Base-by-base conservation (phyloP, 768 basidiomycete genomes). In the Tremella fuciformis region DNA sequence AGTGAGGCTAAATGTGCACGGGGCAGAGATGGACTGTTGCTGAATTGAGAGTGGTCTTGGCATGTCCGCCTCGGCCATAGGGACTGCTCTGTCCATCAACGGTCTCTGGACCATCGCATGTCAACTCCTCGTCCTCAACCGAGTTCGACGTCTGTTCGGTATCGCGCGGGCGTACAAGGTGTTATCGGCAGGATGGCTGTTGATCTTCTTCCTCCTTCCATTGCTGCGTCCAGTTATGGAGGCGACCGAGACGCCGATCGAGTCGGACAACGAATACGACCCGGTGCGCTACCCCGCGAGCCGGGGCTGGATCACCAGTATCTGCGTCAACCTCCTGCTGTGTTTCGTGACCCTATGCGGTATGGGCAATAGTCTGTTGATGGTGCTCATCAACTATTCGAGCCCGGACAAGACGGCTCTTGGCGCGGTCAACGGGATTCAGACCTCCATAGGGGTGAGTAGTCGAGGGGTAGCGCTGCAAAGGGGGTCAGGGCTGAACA, bases 391-490 rank as follows among this genome's bases (percentile, higher is more conserved):
- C 37, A 75, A 76, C 46, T 62, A 67, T 54, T 54, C 65, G 9
- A 63, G 63, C 50, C 75, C 75, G 13, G 71, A 75, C 50, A 66
- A 57, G 53, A 64, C 65, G 13, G 68, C 75, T 19, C 40, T 76
- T 9, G 75, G 73, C 1, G 73, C 69, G n/a, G 61, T 76, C 16
- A 76, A 76, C 57, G 75, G 75, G 9, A 69, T 76, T 13, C 38
- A 57, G 16, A 76, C 74, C 1, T 68, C 71, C 2, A 63, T 73
- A 0, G 66, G 64, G 18, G 74, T 73, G 51, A 67, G 71, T 65
- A 18, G n/a, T 15, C 15, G 7, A 15, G 11, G 29, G 29, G 11
- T 34, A 34, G 29, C 29, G 29, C 6, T 34, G 4, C 11, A 11
- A 11, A 4, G 4, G 4, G 29, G 29, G 11, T 34, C 29, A 34